Evolutionary conservation across 495 filamentous ascomycete species (phyloP).

Genomic region (Amniculicola lignicola): DNA sequence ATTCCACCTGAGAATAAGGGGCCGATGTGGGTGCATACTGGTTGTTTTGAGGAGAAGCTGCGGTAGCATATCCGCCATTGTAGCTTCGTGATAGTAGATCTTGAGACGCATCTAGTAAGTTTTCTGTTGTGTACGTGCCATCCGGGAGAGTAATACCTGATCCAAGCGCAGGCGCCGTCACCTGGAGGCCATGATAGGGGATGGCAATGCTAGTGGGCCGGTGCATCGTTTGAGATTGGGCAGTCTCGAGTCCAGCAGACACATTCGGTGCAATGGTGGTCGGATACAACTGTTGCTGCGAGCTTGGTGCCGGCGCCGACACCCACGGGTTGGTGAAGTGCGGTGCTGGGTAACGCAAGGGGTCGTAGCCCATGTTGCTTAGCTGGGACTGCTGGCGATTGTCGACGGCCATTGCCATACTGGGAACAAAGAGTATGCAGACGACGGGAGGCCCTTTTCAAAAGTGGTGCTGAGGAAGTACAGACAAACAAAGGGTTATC

Average conservation of each 20-base stretch:
- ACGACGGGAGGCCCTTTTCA: conserved; percentile 19
- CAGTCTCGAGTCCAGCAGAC: conserved; percentile 20
- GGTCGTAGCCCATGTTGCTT: conserved; percentile 72
- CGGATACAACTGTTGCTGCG: conserved; percentile 55
- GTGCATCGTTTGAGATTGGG: conserved; percentile 52
- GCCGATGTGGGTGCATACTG: conserved; percentile 66
- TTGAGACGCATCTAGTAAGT: conserved; percentile 71
- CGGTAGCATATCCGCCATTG: conserved; percentile 30
- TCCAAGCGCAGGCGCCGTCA: conserved; percentile 65
- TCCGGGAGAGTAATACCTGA: conserved; percentile 69
- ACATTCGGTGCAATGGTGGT: conserved; percentile 58
- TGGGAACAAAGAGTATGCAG: conserved; percentile 33
- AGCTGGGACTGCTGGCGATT: conserved; percentile 77
- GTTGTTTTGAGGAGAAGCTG: conserved; percentile 58
- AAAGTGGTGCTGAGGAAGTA: conserved; percentile 14
- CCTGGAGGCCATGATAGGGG: conserved; percentile 69
- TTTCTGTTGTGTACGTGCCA: conserved; percentile 60
- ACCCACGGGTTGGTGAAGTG: conserved; percentile 95
- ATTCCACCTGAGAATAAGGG: conserved; percentile 62
- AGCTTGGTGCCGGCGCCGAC: conserved; percentile 56
- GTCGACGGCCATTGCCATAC: conserved; percentile 86
- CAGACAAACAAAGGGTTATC: conserved; percentile 13
- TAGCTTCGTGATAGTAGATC: conserved; percentile 57
- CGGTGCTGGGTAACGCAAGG: conserved; percentile 67
- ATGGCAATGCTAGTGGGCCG: conserved; percentile 65